Conservation (phyloP, 768 basidiomycete genomes). For the Omphalotus guepiniiformis region DNA sequence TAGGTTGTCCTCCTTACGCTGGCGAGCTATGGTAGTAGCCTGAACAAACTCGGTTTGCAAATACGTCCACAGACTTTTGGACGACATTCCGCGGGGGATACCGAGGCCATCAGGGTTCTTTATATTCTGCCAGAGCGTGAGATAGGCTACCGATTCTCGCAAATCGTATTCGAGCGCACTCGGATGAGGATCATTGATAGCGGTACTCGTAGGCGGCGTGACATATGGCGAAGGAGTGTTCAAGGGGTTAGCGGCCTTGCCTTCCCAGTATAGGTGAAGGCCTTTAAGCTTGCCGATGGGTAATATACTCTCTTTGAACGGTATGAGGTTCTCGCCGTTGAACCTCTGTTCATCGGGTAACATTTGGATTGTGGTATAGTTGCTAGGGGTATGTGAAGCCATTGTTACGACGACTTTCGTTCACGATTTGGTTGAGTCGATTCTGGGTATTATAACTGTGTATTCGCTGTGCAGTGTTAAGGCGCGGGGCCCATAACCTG, state of each 20-base stretch:
- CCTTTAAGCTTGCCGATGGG: background rate
- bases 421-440: too few species aligned
- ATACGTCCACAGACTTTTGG: background rate
- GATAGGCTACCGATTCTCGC: background rate
- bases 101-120: background rate
- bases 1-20: background rate
- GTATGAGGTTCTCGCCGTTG: conserved; percentile 2
- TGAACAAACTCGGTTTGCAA: background rate
- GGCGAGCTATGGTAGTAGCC: background rate
- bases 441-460: background rate
- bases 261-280: conserved; percentile 3
- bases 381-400: background rate
- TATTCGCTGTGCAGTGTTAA: background rate
- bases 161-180: background rate
- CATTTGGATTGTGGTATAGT: background rate
- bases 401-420: background rate
- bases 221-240: background rate
- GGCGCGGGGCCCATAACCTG: conserved; percentile 4
- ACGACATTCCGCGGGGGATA: background rate
- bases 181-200: background rate
- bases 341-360: conserved; percentile 2
- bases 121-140: background rate
- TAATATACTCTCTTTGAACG: background rate
- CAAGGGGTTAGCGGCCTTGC: background rate
- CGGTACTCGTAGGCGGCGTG: background rate